phyloP scores from a whole-genome alignment of 2,329 filamentous ascomycete species.

The Scedosporium minutisporum region DNA sequence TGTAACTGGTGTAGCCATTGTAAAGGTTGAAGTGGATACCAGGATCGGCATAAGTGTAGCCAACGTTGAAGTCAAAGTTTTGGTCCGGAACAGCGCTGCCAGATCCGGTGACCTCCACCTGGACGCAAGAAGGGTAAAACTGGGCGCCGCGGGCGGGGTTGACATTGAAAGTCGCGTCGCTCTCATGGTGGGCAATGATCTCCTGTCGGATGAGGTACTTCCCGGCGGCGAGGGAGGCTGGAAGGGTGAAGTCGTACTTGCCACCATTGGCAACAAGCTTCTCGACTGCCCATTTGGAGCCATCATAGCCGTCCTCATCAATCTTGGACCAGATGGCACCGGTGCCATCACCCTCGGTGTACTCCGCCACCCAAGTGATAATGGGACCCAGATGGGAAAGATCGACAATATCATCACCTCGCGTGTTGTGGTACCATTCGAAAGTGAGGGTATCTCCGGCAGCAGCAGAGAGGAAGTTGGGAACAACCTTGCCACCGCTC shows the following conservation, averaged over 20 bases:
- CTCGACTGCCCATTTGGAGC: constrained; percentile 32
- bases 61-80: constrained; percentile 36
- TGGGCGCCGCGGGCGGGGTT: constrained; percentile 33
- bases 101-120: constrained; percentile 47
- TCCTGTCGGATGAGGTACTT: constrained; percentile 47
- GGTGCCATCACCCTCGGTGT: constrained; percentile 30
- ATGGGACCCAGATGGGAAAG: constrained; percentile 43
- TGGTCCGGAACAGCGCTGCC: constrained; percentile 26
- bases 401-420: constrained; percentile 42
- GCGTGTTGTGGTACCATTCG: constrained; percentile 42
- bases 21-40: constrained; percentile 55
- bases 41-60: constrained; percentile 47
- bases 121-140: constrained; percentile 49
- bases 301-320: constrained; percentile 24
- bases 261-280: constrained; percentile 39
- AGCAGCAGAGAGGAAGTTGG: constrained; percentile 30
- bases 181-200: constrained; percentile 43
- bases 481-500: constrained; percentile 24
- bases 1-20: constrained; percentile 20
- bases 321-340: constrained; percentile 43
- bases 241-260: constrained; percentile 37
- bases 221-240: constrained; percentile 32
- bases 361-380: constrained; percentile 40
- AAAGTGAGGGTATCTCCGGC: constrained; percentile 37
- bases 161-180: constrained; percentile 20